phyloP scores from a whole-genome alignment of 225 moss, liverwort and hornwort species.

The Bryoerythrophyllum caledonicum region DNA sequence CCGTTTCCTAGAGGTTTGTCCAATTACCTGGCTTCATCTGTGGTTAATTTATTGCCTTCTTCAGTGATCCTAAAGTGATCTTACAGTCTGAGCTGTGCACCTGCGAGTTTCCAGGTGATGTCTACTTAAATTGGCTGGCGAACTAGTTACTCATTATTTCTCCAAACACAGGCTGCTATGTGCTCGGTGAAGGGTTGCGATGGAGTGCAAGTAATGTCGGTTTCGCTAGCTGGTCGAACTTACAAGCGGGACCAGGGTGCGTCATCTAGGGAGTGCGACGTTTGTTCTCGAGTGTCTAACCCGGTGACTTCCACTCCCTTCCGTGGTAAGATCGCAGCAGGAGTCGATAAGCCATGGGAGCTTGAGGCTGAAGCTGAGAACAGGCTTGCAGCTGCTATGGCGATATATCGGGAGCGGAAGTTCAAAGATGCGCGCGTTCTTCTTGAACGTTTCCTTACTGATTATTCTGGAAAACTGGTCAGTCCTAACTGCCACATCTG shows the following conservation, averaged over 20 bases:
- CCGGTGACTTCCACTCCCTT: conserved; percentile 32
- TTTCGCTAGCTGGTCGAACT: conserved; percentile 47
- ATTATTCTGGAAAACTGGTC: conserved; percentile 71
- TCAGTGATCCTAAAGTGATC: neutral
- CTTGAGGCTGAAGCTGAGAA: conserved; percentile 62
- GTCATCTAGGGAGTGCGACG: conserved; percentile 72
- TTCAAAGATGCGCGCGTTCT: conserved; percentile 73
- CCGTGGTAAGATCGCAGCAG: conserved; percentile 30
- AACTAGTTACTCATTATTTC: neutral
- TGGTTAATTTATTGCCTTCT: neutral
- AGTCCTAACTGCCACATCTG: conserved; percentile 21
- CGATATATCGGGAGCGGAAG: conserved; percentile 66
- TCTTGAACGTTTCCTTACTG: conserved; percentile 56
- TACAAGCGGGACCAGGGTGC: conserved; percentile 17
- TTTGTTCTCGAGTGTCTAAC: conserved; percentile 59
- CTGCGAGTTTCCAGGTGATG: neutral
- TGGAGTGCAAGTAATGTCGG: conserved; percentile 68
- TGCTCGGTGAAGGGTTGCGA: conserved; percentile 71
- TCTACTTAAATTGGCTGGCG: conserved; percentile 6
- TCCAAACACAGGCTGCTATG: conserved; percentile 38
- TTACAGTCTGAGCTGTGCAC: neutral
- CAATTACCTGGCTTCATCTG: conserved; percentile 10
- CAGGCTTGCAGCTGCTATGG: conserved; percentile 62
- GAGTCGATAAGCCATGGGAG: conserved; percentile 63
- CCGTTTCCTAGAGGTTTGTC: conserved; percentile 67